Conservation (phyloP, 495 filamentous ascomycete genomes). For the Talaromyces liani region DNA sequence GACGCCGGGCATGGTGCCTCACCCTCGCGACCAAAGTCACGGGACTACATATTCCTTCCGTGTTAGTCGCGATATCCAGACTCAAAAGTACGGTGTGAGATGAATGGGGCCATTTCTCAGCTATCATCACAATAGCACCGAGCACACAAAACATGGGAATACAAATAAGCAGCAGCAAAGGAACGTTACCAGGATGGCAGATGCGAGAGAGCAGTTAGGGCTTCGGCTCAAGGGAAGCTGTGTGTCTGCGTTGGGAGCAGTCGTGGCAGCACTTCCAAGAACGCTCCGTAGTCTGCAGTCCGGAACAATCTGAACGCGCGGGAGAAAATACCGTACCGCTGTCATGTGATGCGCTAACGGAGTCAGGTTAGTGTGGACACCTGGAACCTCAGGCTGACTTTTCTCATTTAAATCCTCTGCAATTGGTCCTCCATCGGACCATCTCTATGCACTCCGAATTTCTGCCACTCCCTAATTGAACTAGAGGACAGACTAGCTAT, state of each 20-base stretch:
- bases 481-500: not conserved
- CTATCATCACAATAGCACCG: not conserved
- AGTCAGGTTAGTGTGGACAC: not conserved
- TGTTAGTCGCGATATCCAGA: conserved; percentile 11
- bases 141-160: not conserved
- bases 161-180: not conserved
- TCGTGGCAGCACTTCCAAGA: conserved; percentile 37
- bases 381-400: not conserved
- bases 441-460: no score
- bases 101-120: conserved; percentile 3
- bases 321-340: conserved; percentile 24
- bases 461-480: not conserved
- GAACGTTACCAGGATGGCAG: not conserved
- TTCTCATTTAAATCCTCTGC: no score
- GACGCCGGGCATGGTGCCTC: conserved; percentile 67
- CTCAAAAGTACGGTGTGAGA: conserved; percentile 2
- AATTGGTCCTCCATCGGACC: no score
- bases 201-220: conserved; percentile 10
- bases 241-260: not conserved
- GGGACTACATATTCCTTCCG: conserved; percentile 30
- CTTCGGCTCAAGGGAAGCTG: conserved; percentile 6
- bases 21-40: conserved; percentile 18
- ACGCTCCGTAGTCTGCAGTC: conserved; percentile 46
- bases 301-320: conserved; percentile 36
- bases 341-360: conserved; percentile 1